These are phyloP conservation scores for Aspergillus latus DNA, from an alignment of 2,329 filamentous ascomycete species.

Conservation along the genomic window DNA sequence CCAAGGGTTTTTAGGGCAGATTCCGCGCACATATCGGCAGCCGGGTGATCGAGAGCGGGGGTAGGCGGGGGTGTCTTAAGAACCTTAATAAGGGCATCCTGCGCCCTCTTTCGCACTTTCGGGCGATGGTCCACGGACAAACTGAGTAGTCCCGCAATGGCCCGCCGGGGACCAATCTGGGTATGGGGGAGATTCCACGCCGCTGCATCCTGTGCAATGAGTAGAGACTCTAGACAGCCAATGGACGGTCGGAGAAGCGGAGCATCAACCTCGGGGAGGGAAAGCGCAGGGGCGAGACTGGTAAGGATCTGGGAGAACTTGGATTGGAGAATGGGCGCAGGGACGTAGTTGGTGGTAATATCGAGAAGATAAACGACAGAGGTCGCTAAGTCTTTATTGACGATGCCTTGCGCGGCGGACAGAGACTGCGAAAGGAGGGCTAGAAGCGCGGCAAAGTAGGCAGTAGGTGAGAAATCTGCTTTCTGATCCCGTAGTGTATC, in stretches of 20 bases:
- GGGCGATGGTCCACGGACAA: conserved; percentile 83
- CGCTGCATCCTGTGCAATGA: conserved; percentile 81
- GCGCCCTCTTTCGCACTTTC: conserved; percentile 90
- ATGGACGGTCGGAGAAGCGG: conserved; percentile 84
- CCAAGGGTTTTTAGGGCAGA: conserved; percentile 78
- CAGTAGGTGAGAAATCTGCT: conserved; percentile 77
- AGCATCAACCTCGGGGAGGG: conserved; percentile 78
- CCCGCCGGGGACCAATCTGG: conserved; percentile 81
- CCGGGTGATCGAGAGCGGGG: conserved; percentile 89
- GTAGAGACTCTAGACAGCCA: conserved; percentile 87
- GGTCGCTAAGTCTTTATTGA: conserved; percentile 78
- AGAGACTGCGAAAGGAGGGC: conserved; percentile 80
- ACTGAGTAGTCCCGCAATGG: conserved; percentile 80
- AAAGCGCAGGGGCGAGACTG: conserved; percentile 79
- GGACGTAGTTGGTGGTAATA: conserved; percentile 79
- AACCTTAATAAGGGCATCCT: conserved; percentile 82
- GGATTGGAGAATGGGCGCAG: conserved; percentile 80
- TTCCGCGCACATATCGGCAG: conserved; percentile 93
- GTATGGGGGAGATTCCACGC: conserved; percentile 85
- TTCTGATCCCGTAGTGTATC: conserved; percentile 88
- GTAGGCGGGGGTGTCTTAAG: conserved; percentile 84
- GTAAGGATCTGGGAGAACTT: conserved; percentile 94
- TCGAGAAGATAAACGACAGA: conserved; percentile 96
- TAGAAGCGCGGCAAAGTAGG: conserved; percentile 93
- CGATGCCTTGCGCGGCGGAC: conserved; percentile 59